phyloP scores from a whole-genome alignment of 257 asterid species.

The Solanum appendiculatum region DNA sequence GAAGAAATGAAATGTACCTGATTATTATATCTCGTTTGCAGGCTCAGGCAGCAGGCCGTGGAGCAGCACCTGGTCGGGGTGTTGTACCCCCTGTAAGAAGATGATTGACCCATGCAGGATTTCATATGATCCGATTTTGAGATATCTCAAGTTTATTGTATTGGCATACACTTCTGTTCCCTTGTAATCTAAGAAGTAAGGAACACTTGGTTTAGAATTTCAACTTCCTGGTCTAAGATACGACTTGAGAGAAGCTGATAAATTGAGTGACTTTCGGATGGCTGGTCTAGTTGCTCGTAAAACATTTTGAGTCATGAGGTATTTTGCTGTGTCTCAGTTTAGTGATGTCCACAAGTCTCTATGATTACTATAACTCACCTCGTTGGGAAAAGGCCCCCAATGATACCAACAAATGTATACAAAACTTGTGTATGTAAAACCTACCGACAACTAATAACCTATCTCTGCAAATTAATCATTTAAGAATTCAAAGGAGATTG shows the following conservation, averaged over 20 bases:
- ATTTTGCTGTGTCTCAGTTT: background rate
- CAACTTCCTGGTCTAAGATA: background rate
- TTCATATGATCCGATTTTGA: background rate
- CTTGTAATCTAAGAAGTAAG: background rate
- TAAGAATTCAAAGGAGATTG: too few species aligned
- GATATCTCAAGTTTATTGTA: background rate
- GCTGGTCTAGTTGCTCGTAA: background rate
- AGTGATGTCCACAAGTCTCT: background rate
- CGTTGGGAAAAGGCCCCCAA: background rate
- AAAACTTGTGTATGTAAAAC: too few species aligned
- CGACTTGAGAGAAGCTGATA: background rate
- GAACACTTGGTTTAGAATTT: background rate
- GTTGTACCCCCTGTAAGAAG: conserved; percentile 79
- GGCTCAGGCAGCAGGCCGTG: conserved; percentile 97
- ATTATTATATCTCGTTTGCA: conserved; percentile 13
- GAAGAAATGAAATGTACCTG: background rate
- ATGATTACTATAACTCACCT: background rate
- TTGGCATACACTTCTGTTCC: background rate
- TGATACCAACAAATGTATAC: too few species aligned
- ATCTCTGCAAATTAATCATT: too few species aligned
- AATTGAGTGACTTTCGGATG: background rate
- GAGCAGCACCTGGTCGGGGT: conserved; percentile 81
- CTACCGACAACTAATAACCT: too few species aligned
- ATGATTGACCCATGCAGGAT: conserved; percentile 20
- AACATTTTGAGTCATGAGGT: background rate